Evolutionary conservation across 176 grass and related monocot species (phyloP), one percentile per base, ranked within the genome.

Genomic region (Triticum urartu): DNA sequence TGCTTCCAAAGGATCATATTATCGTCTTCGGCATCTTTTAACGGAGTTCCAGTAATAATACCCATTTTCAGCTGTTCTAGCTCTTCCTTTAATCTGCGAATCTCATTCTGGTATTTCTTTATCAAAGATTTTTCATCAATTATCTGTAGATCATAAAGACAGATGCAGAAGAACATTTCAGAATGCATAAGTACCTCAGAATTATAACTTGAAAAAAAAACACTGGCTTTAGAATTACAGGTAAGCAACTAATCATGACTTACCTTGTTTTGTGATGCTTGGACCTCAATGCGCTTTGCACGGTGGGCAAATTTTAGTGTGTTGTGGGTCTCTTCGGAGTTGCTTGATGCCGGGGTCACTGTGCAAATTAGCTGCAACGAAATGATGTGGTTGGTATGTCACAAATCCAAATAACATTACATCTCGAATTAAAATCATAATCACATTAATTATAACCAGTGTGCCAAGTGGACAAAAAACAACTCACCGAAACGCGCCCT

Each of bases 91-190:
- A 99, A 90, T 86, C 91, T 87, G 52, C 89, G 88, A 72, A 99
- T 99, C 89, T 99, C 97, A 91, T 89, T 97, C 87, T 97, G 97
- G 43, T 99, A 99, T 52, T 99, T 99, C 85, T 99, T 99, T 91
- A 99, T 99, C 83, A 99, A 91, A 84, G 97, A 99, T 81, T 99
- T 99, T 71, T 99, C 97, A 94, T 97, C 97, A 43, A 99, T 90
- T 87, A 99, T 99, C 94, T 99, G 87, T 75, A 80, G 64, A 87
- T 75, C 14, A 90, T 75, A 64, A 54, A 78, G 42, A 91, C 21
- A 73, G 11, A 85, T 48, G 68, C 83, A 89, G 21, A 35, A 40
- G 26, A 58, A 86, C 71, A 75, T 81, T 76, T 77, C 39, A 86
- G 54, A 9, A 59, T 59, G 54, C 54, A 59, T 52, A 88, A 77